phyloP scores from a whole-genome alignment of 75 land plant species.

The Pinus taeda region DNA sequence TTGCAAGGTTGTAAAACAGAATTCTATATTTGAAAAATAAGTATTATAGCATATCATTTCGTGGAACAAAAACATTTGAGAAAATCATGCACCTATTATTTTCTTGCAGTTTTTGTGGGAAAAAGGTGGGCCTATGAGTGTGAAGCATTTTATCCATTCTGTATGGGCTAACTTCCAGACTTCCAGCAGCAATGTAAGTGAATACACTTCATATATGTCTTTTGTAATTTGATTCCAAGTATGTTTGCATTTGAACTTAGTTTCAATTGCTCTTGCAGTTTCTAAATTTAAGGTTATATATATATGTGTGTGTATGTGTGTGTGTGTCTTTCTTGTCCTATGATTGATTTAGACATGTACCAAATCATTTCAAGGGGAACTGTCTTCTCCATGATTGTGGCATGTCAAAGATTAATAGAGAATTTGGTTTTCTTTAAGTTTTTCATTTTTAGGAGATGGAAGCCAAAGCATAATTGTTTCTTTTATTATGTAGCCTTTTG shows the following conservation, averaged over 20 bases:
- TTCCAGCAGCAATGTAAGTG: conserved; percentile 76
- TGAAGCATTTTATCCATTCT: conserved; percentile 69
- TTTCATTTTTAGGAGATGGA: neutral
- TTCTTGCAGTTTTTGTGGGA: conserved; percentile 75
- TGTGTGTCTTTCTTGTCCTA: neutral
- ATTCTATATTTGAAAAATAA: neutral
- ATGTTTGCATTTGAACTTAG: neutral
- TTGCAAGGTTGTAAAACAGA: neutral
- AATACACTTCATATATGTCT: neutral
- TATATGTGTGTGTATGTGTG: too few relatives aligned
- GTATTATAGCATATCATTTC: neutral
- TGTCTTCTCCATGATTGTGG: neutral
- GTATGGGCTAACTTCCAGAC: conserved; percentile 99
- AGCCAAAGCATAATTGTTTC: neutral
- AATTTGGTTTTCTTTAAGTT: too few relatives aligned
- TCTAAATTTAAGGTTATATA: neutral
- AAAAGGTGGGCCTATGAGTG: conserved; percentile 66
- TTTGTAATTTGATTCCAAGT: neutral
- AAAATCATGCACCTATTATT: neutral
- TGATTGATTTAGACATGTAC: neutral
- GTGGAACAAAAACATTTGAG: neutral
- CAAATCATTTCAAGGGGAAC: neutral
- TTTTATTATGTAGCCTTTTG: neutral
- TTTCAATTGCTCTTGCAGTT: neutral
- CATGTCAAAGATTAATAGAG: too few relatives aligned